These are phyloP conservation scores for Pythium diclinum DNA, from an alignment of 352 stramenopile species.

Conservation along the genomic window DNA sequence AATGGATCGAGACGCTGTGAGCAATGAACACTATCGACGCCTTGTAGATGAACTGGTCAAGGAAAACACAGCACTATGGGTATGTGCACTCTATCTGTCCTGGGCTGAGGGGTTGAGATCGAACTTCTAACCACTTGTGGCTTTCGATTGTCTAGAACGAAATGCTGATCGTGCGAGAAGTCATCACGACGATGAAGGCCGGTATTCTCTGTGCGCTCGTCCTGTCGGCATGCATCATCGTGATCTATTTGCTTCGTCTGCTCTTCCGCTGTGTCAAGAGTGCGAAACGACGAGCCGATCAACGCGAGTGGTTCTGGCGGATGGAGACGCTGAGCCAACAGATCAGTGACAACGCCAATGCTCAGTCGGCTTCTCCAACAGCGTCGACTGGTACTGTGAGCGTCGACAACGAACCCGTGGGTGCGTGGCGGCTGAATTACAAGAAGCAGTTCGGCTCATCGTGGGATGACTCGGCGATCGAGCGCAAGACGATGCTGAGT, in stretches of 20 bases:
- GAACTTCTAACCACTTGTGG: not conserved
- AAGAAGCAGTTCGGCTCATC: conserved; percentile 74
- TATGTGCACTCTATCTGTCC: conserved; percentile 4
- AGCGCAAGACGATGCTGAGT: conserved; percentile 74
- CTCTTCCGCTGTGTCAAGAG: conserved; percentile 67
- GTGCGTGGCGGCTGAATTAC: conserved; percentile 52
- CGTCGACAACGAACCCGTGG: conserved; percentile 17
- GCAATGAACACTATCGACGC: conserved; percentile 15
- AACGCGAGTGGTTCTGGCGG: conserved; percentile 76
- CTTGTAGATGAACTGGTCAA: conserved; percentile 27
- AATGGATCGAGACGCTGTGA: conserved; percentile 19
- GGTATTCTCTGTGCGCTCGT: conserved; percentile 72
- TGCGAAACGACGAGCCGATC: conserved; percentile 67
- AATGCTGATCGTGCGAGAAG: conserved; percentile 71
- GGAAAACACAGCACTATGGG: conserved; percentile 31
- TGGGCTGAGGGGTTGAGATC: not conserved
- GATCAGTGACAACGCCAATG: conserved; percentile 16
- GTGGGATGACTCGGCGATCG: conserved; percentile 75
- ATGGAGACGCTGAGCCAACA: conserved; percentile 37
- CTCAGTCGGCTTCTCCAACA: conserved; percentile 8
- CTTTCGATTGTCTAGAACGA: conserved; percentile 43
- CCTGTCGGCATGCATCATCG: conserved; percentile 66
- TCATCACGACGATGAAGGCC: conserved; percentile 87
- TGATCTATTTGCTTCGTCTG: conserved; percentile 66
- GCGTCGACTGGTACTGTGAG: not conserved